phyloP scores from a whole-genome alignment of 2,329 filamentous ascomycete genomes.

The Knoxdaviesia proteae region DNA sequence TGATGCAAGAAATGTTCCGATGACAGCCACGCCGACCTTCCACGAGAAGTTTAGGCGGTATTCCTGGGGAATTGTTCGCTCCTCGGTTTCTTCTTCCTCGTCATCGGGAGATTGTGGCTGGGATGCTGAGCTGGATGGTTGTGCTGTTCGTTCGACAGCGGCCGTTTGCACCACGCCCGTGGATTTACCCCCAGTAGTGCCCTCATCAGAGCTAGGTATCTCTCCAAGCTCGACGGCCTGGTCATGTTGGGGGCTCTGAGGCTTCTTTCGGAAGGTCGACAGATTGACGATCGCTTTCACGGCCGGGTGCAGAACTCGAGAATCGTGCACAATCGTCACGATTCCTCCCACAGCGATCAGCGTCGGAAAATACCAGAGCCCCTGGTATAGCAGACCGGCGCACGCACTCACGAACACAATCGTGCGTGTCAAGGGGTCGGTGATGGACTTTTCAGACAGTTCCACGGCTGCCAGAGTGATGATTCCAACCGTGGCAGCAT shows the following conservation, averaged over 20 bases:
- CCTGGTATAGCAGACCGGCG: slow-evolving; percentile 48
- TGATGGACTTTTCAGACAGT: slow-evolving; percentile 46
- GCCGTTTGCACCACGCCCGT: neutral
- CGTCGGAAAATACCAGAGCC: slow-evolving; percentile 55
- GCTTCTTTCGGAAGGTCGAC: neutral
- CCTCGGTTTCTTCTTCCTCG: slow-evolving; percentile 5
- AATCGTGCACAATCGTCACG: slow-evolving; percentile 33
- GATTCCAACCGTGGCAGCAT: slow-evolving; percentile 51
- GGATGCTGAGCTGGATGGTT: neutral
- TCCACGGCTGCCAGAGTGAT: slow-evolving; percentile 50
- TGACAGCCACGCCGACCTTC: slow-evolving; percentile 20
- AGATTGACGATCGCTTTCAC: slow-evolving; percentile 1
- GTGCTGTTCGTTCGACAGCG: neutral
- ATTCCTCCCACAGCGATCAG: slow-evolving; percentile 36
- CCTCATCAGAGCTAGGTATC: neutral
- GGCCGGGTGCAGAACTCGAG: slow-evolving; percentile 22
- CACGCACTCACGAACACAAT: slow-evolving; percentile 42
- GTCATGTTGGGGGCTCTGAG: neutral
- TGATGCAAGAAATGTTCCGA: slow-evolving; percentile 27
- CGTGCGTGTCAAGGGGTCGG: slow-evolving; percentile 38
- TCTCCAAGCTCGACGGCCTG: neutral
- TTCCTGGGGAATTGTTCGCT: slow-evolving; percentile 13
- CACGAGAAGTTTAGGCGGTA: slow-evolving; percentile 20
- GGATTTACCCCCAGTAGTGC: neutral
- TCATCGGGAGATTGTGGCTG: slow-evolving; percentile 2